These are phyloP conservation scores for Mycogone perniciosa DNA, from an alignment of 2,329 filamentous ascomycete species.

Conservation along the genomic window DNA sequence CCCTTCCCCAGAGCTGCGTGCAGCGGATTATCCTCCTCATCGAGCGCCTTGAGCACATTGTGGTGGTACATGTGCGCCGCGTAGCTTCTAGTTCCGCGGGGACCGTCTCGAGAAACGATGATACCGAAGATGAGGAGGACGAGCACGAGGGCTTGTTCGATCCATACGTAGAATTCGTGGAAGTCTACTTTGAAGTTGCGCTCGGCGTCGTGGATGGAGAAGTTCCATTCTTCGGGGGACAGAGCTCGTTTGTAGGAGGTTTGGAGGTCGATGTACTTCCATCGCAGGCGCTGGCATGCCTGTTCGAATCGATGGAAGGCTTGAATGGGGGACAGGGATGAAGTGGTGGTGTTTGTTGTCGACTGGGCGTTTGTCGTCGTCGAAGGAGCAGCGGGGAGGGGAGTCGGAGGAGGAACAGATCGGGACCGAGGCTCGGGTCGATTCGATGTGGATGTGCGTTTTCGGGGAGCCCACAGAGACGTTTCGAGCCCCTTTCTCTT, in stretches of 20 bases:
- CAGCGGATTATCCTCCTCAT: slow-evolving; percentile 51
- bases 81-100: slow-evolving; percentile 1
- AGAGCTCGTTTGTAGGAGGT: slow-evolving; percentile 48
- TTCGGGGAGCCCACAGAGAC: slow-evolving; percentile 14
- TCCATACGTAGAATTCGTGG: slow-evolving; percentile 67
- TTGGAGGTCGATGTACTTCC: slow-evolving; percentile 58
- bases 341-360: slow-evolving; percentile 12
- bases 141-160: slow-evolving; percentile 64
- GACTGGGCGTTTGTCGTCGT: slow-evolving; percentile 1
- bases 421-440: slow-evolving; percentile 12
- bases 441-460: neutral
- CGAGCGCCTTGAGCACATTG: slow-evolving; percentile 59
- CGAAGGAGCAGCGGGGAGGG: neutral
- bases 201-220: slow-evolving; percentile 43
- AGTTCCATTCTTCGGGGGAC: slow-evolving; percentile 28
- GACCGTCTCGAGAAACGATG: slow-evolving; percentile 32
- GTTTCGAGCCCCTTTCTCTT: slow-evolving; percentile 6
- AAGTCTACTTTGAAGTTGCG: slow-evolving; percentile 74
- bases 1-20: slow-evolving; percentile 48
- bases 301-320: slow-evolving; percentile 54
- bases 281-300: slow-evolving; percentile 53
- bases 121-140: slow-evolving; percentile 60
- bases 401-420: slow-evolving; percentile 11
- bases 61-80: slow-evolving; percentile 56
- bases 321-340: slow-evolving; percentile 24